phyloP scores from a whole-genome alignment of 2,329 filamentous ascomycete genomes.

The Penicillium sp. region DNA sequence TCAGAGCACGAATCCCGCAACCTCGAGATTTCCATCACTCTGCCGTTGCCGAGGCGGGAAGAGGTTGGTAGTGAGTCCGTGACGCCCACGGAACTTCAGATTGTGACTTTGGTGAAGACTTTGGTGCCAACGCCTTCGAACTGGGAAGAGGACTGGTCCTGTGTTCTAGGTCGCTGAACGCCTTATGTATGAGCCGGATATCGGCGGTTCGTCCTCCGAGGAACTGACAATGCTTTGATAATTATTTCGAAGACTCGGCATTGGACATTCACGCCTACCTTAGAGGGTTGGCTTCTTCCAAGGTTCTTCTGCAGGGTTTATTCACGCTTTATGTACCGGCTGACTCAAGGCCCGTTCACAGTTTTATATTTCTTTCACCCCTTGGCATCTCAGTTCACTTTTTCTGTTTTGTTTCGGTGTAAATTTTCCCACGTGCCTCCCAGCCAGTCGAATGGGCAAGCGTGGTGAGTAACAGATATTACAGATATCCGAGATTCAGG shows the following conservation, averaged over 20 bases:
- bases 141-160: constrained; percentile 14
- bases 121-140: constrained; percentile 16
- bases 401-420: no score
- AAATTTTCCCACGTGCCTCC: background rate
- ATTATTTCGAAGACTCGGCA: background rate
- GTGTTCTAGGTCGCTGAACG: constrained; percentile 15
- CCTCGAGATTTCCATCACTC: constrained; percentile 33
- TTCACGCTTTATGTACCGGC: background rate
- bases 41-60: constrained; percentile 29
- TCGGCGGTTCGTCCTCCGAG: background rate
- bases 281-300: background rate
- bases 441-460: background rate
- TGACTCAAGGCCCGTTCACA: background rate
- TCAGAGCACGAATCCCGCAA: constrained; percentile 15
- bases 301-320: background rate
- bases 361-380: background rate
- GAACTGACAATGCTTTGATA: no score
- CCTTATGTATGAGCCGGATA: background rate
- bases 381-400: background rate
- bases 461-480: background rate
- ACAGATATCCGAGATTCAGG: background rate
- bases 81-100: constrained; percentile 10
- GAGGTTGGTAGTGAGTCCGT: constrained; percentile 17
- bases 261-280: no score
- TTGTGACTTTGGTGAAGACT: constrained; percentile 22